A percentile compares a stretch with the other conserved stretches of the same genome.
phyloP scores from a whole-genome alignment of 2,329 filamentous ascomycete genomes.

The Diaporthe aspalathi region DNA sequence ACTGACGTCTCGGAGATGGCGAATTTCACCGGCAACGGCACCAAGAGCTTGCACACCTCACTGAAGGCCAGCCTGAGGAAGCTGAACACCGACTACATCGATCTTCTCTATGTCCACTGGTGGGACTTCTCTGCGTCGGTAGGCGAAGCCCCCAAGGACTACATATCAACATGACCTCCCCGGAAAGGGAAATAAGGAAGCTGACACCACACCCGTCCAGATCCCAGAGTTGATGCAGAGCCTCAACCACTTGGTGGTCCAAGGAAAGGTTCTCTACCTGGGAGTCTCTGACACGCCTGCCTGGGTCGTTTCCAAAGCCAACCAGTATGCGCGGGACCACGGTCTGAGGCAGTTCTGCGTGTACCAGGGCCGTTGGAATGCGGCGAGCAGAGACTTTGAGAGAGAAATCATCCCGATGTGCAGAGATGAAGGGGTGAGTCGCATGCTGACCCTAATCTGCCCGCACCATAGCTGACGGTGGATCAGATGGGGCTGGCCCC shows the following conservation, averaged over 20 bases:
- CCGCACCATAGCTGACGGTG: constrained; percentile 44
- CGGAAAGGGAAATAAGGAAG: neutral
- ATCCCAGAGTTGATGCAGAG: constrained; percentile 70
- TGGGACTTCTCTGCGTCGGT: constrained; percentile 65
- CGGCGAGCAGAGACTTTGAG: constrained; percentile 71
- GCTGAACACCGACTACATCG: constrained; percentile 76
- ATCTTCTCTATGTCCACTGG: constrained; percentile 68
- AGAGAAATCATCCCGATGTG: constrained; percentile 77
- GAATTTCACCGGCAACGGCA: constrained; percentile 69
- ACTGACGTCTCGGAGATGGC: constrained; percentile 47
- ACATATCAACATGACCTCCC: neutral
- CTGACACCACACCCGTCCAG: neutral
- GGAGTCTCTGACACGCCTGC: constrained; percentile 75
- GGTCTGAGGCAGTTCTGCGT: constrained; percentile 69
- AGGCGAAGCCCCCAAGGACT: neutral
- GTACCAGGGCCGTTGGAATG: constrained; percentile 74
- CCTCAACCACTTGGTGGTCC: constrained; percentile 62
- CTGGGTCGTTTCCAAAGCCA: constrained; percentile 67
- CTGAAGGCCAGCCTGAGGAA: constrained; percentile 68
- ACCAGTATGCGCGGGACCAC: constrained; percentile 62
- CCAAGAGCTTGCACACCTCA: constrained; percentile 69
- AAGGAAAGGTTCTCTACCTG: constrained; percentile 69
- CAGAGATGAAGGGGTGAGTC: constrained; percentile 62
- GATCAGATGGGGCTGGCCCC: constrained; percentile 56
- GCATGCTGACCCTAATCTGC: neutral